A percentile compares a stretch with the other conserved stretches of the same genome.
Conservation (phyloP, 139 green algal genomes). For the Eudorina sp. region DNA sequence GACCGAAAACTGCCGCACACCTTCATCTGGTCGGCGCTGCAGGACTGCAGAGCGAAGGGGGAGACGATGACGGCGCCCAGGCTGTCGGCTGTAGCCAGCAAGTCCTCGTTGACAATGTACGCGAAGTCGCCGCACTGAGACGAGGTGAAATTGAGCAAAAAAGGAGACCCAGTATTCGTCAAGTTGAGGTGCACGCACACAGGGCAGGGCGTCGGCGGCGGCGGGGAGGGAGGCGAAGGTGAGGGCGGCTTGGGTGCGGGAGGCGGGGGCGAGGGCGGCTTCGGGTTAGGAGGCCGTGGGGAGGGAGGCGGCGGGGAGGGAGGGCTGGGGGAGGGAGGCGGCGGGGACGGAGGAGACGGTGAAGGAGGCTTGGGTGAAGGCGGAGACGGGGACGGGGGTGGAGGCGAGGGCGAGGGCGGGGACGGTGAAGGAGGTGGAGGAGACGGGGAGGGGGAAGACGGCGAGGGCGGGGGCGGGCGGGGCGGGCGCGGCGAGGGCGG, state of each 20-base stretch:
- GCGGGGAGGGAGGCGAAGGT: not conserved
- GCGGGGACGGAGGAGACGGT: not conserved
- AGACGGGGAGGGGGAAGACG: not conserved
- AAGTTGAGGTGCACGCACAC: conserved; percentile 15
- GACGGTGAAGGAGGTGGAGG: not conserved
- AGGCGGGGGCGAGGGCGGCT: not conserved
- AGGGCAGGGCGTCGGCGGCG: not conserved
- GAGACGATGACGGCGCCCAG: not conserved
- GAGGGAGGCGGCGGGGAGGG: not conserved
- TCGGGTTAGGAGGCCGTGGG: not conserved
- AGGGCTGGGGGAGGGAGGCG: not conserved
- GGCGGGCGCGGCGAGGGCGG: not conserved
- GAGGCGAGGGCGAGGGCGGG: not conserved
- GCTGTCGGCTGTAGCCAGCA: not conserved
- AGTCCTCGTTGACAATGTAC: not conserved
- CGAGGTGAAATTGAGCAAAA: not conserved
- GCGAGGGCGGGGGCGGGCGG: not conserved
- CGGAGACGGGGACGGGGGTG: not conserved
- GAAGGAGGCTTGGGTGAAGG: not conserved
- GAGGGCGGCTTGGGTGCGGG: not conserved
- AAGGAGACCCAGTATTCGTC: too few relatives aligned
- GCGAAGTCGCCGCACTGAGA: not conserved
- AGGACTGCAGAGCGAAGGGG: not conserved
- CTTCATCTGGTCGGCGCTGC: not conserved
- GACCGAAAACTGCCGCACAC: conserved; percentile 13